Base-by-base conservation (phyloP, 495 filamentous ascomycete genomes). In the Aspergillus olivimuriae region DNA sequence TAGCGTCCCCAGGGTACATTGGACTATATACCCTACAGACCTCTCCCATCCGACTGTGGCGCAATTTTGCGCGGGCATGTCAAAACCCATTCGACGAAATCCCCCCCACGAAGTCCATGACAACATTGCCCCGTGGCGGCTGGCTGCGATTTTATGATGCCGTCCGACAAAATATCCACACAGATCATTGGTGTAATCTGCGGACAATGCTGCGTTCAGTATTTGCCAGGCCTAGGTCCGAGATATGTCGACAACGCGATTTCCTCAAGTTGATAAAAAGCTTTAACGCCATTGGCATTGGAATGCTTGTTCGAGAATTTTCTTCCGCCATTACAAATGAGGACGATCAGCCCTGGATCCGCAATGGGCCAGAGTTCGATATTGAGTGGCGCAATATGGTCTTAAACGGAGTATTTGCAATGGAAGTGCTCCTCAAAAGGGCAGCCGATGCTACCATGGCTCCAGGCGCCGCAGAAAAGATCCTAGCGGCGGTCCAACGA, bases 301-400 rank as follows among this genome's bases (percentile, higher is more conserved):
- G 92, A n/a, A n/a, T 2, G 75, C 96, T 9, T 72, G 97, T 3
- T 78, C 95, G 56, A 85, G 87, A 38, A 83, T 91, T 51, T 87
- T 84, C 6, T 70, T 94, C 22, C 77, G 70, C 4, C 18, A n/a
- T n/a, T n/a, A n/a, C n/a, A n/a, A n/a, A n/a, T n/a, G n/a, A n/a
- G n/a, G n/a, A n/a, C n/a, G n/a, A n/a, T n/a, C n/a, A n/a, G n/a
- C n/a, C n/a, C n/a, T n/a, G n/a, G n/a, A n/a, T n/a, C n/a, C n/a
- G n/a, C n/a, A n/a, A n/a, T n/a, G n/a, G n/a, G n/a, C n/a, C n/a
- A n/a, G n/a, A n/a, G n/a, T n/a, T n/a, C n/a, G n/a, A n/a, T n/a
- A n/a, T n/a, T n/a, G n/a, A n/a, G n/a, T n/a, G n/a, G n/a, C n/a
- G n/a, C n/a, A n/a, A n/a, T n/a, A n/a, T n/a, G n/a, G n/a, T n/a